Evolutionary conservation across 805 yeast species (phyloP).

Genomic region (Saturnispora serradocipensis): DNA sequence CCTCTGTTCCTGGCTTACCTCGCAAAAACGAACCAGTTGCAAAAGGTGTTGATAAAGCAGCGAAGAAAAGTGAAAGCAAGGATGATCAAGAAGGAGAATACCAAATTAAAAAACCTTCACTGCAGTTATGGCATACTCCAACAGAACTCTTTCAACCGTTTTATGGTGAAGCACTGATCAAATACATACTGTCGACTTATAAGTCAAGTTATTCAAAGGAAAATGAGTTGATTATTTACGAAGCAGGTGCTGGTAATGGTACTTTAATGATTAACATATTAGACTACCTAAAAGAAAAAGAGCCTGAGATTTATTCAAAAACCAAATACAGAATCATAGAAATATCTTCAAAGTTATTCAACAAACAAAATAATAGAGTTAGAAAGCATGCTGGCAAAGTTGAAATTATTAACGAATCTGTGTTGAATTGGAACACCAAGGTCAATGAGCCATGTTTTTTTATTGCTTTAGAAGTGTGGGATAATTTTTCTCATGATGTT

Average conservation of each 20-base stretch:
- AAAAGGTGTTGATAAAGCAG: not conserved
- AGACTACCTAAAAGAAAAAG: slow-evolving; percentile 48
- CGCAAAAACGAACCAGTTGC: not conserved
- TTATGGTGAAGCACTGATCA: slow-evolving; percentile 80
- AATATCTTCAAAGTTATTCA: slow-evolving; percentile 54
- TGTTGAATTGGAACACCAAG: slow-evolving; percentile 59
- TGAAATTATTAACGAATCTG: slow-evolving; percentile 61
- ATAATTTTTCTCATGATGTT: slow-evolving; percentile 76
- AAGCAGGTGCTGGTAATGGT: slow-evolving; percentile 88
- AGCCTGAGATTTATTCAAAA: slow-evolving; percentile 65
- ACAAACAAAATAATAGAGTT: slow-evolving; percentile 37
- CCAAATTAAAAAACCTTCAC: slow-evolving; percentile 28
- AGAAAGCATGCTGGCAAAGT: slow-evolving; percentile 43
- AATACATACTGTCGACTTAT: slow-evolving; percentile 65
- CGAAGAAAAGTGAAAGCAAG: not conserved
- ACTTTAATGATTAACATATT: slow-evolving; percentile 71
- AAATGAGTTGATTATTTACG: slow-evolving; percentile 66
- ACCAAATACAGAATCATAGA: slow-evolving; percentile 68
- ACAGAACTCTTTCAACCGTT: slow-evolving; percentile 77
- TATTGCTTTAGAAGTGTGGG: slow-evolving; percentile 75
- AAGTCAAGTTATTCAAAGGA: slow-evolving; percentile 61
- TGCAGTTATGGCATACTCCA: slow-evolving; percentile 86
- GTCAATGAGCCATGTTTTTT: slow-evolving; percentile 65
- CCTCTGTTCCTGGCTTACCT: slow-evolving; percentile 4
- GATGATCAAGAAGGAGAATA: not conserved